phyloP scores from a whole-genome alignment of 1,139 yeast genomes.

The Zygoascus meyerae region DNA sequence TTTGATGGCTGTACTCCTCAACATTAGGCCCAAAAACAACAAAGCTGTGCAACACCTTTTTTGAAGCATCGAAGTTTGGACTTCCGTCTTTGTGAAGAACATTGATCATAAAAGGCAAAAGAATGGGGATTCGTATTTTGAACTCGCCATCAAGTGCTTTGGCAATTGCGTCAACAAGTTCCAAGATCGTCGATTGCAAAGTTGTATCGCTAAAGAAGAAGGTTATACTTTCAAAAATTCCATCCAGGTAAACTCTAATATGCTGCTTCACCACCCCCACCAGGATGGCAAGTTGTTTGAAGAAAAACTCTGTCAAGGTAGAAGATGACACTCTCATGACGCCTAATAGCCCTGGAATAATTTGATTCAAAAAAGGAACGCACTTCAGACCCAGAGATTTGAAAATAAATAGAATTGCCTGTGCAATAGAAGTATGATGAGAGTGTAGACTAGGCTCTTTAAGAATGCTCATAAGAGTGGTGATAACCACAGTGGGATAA shows the following conservation, averaged over 20 bases:
- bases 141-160: constrained; percentile 89
- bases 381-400: constrained; percentile 84
- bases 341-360: constrained; percentile 78
- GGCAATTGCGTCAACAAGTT: constrained; percentile 77
- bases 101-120: constrained; percentile 68
- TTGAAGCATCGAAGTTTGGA: constrained; percentile 53
- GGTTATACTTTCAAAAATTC: constrained; percentile 68
- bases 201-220: constrained; percentile 66
- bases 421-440: constrained; percentile 86
- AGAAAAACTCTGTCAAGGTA: constrained; percentile 78
- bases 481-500: constrained; percentile 91
- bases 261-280: constrained; percentile 84
- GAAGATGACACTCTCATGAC: constrained; percentile 85
- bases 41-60: constrained; percentile 75
- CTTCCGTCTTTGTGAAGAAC: constrained; percentile 73
- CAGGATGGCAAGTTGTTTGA: constrained; percentile 79
- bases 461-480: constrained; percentile 72
- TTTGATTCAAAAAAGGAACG: constrained; percentile 77
- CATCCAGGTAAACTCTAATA: constrained; percentile 72
- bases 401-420: constrained; percentile 86
- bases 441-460: constrained; percentile 79
- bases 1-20: constrained; percentile 82
- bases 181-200: constrained; percentile 72
- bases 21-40: constrained; percentile 85
- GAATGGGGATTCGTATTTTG: constrained; percentile 71